Evolutionary conservation across 495 filamentous ascomycete genomes (phyloP).

Genomic region (Opeltia flavorubescens): DNA sequence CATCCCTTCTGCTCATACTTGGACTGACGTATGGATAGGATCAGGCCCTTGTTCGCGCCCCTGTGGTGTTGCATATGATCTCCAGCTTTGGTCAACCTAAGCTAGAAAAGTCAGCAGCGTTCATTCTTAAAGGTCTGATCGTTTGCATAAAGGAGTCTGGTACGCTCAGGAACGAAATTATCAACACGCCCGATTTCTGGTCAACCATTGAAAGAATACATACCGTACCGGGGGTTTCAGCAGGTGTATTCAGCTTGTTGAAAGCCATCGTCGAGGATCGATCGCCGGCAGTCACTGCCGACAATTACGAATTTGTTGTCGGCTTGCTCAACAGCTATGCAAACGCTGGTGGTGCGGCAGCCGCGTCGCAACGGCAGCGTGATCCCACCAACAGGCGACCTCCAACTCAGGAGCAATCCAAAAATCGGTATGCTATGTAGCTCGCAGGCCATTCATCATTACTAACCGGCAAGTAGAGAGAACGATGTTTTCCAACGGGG

Average conservation of each 20-base stretch:
- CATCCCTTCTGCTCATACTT: not conserved
- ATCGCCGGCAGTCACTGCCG: constrained; percentile 69
- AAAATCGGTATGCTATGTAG: constrained; percentile 36
- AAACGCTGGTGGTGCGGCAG: constrained; percentile 67
- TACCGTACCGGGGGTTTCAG: constrained; percentile 48
- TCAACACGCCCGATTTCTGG: constrained; percentile 96
- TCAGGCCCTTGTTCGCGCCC: constrained; percentile 78
- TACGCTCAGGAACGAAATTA: constrained; percentile 76
- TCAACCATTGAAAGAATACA: constrained; percentile 69
- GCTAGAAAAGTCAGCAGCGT: constrained; percentile 57
- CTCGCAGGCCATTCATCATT: not conserved
- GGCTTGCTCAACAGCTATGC: constrained; percentile 81
- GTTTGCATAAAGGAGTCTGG: constrained; percentile 64
- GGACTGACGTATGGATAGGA: constrained; percentile 41
- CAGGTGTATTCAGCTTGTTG: constrained; percentile 70
- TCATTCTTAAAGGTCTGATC: constrained; percentile 64
- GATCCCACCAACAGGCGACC: constrained; percentile 39
- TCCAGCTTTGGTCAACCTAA: constrained; percentile 70
- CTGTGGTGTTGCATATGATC: constrained; percentile 84
- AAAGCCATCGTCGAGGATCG: constrained; percentile 47
- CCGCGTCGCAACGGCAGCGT: constrained; percentile 62
- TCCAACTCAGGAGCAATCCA: constrained; percentile 42
- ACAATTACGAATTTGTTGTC: constrained; percentile 86
- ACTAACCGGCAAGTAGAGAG: no score
- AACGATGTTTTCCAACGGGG: constrained; percentile 66